A percentile compares a stretch with the other conserved stretches of the same genome.
phyloP scores from a whole-genome alignment of 1,139 yeast species.

The Yamadazyma trypodendri region DNA sequence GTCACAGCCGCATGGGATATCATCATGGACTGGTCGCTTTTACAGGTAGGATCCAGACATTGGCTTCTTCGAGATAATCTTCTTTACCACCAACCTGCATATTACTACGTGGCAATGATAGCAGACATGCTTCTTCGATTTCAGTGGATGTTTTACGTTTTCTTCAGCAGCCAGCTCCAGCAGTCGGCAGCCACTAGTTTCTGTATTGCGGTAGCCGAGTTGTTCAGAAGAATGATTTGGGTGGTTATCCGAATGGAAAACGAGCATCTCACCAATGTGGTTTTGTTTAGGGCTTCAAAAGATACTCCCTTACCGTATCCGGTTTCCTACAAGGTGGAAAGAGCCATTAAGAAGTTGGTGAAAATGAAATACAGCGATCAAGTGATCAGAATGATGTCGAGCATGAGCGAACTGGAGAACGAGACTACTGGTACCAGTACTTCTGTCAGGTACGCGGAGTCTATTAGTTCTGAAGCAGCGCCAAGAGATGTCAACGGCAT shows the following conservation, averaged over 20 bases:
- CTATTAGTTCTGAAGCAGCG: constrained; percentile 10
- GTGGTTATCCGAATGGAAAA: constrained; percentile 89
- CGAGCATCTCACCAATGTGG: constrained; percentile 90
- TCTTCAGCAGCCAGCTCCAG: constrained; percentile 70
- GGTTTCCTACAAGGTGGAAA: constrained; percentile 35
- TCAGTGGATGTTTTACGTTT: constrained; percentile 86
- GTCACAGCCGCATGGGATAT: constrained; percentile 83
- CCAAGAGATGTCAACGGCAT: constrained; percentile 7
- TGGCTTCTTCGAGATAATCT: constrained; percentile 69
- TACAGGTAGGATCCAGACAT: constrained; percentile 63
- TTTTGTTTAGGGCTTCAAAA: constrained; percentile 78
- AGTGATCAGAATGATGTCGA: background rate
- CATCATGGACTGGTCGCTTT: constrained; percentile 91
- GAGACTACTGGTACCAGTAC: constrained; percentile 13
- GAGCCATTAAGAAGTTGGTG: constrained; percentile 42
- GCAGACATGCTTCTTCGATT: constrained; percentile 73
- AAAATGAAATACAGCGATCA: constrained; percentile 25
- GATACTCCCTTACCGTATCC: constrained; percentile 85
- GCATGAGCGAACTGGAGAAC: constrained; percentile 1
- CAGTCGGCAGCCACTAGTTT: constrained; percentile 93
- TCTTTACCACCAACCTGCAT: constrained; percentile 52
- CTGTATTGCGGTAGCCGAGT: constrained; percentile 76
- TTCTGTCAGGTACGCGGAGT: constrained; percentile 13
- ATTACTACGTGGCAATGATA: constrained; percentile 75
- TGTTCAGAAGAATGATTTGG: constrained; percentile 84